A percentile compares a stretch with the other conserved stretches of the same genome.
These are phyloP conservation scores for Penicillium goetzii DNA, from an alignment of 495 filamentous ascomycete species.

Conservation along the genomic window DNA sequence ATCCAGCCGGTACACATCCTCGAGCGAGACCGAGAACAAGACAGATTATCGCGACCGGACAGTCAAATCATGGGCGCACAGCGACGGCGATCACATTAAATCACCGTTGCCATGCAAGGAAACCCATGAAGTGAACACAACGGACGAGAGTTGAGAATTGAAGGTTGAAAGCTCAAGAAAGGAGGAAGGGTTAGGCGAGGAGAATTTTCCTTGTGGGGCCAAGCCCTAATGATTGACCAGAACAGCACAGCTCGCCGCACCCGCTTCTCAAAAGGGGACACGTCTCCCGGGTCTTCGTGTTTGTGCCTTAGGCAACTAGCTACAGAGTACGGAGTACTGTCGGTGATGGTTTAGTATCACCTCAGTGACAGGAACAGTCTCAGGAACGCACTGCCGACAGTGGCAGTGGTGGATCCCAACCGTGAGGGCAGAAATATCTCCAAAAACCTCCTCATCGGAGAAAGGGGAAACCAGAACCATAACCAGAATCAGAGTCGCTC, in stretches of 20 bases:
- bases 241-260: background rate
- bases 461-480: background rate
- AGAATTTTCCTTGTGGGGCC: background rate
- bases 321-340: too few species aligned
- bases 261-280: background rate
- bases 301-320: too few species aligned
- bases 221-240: background rate
- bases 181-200: background rate
- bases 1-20: background rate
- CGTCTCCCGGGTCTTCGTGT: background rate
- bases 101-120: background rate
- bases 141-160: background rate
- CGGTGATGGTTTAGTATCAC: too few species aligned
- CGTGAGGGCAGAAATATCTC: background rate
- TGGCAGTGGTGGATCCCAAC: background rate
- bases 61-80: background rate
- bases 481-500: background rate
- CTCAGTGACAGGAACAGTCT: background rate
- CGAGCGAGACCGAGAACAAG: background rate
- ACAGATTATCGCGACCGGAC: background rate
- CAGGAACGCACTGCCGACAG: background rate
- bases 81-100: background rate
- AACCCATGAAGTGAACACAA: background rate
- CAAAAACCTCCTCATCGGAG: conserved; percentile 8
- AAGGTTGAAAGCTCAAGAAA: background rate